Percentiles rank a stretch among this genome's conserved stretches.
Evolutionary conservation across 768 basidiomycete species (phyloP).

Genomic region (Rhizopogon vinicolor): DNA sequence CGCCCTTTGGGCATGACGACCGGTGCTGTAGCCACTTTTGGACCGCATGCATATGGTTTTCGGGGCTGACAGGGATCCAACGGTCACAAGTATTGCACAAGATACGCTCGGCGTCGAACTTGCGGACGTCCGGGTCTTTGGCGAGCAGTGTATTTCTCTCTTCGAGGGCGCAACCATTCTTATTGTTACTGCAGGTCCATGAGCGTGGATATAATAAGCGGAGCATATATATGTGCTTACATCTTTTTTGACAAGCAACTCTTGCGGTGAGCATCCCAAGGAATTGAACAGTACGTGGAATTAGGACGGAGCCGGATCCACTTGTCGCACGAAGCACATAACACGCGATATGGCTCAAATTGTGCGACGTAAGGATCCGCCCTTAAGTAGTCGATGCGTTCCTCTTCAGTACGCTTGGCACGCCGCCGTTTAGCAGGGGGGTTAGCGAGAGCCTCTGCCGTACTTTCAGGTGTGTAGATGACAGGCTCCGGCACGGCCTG

Average conservation of each 20-base stretch:
- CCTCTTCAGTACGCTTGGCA: constrained; percentile 74
- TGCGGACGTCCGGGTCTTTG: constrained; percentile 67
- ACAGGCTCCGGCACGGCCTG: constrained; percentile 31
- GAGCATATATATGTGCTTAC: constrained; percentile 33
- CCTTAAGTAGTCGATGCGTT: constrained; percentile 65
- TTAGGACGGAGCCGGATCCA: constrained; percentile 86
- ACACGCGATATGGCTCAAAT: constrained; percentile 75
- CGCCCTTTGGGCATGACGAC: constrained; percentile 43
- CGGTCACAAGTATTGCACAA: constrained; percentile 64
- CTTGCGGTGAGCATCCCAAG: constrained; percentile 84
- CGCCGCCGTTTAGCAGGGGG: constrained; percentile 61
- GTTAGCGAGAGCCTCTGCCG: constrained; percentile 38
- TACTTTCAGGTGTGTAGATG: constrained; percentile 39
- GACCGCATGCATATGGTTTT: constrained; percentile 57
- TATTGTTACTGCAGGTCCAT: constrained; percentile 27
- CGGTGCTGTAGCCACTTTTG: constrained; percentile 66
- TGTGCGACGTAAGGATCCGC: constrained; percentile 75
- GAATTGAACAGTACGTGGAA: constrained; percentile 84
- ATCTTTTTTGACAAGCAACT: constrained; percentile 77
- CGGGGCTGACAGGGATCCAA: constrained; percentile 59
- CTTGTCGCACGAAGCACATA: constrained; percentile 78
- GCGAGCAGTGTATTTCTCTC: constrained; percentile 55
- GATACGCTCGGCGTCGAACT: constrained; percentile 69
- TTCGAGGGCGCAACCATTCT: constrained; percentile 55
- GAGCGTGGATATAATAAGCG: constrained; percentile 4